Conservation (phyloP, 1,284 basidiomycete species). For the Cutaneotrichosporon sp. region DNA sequence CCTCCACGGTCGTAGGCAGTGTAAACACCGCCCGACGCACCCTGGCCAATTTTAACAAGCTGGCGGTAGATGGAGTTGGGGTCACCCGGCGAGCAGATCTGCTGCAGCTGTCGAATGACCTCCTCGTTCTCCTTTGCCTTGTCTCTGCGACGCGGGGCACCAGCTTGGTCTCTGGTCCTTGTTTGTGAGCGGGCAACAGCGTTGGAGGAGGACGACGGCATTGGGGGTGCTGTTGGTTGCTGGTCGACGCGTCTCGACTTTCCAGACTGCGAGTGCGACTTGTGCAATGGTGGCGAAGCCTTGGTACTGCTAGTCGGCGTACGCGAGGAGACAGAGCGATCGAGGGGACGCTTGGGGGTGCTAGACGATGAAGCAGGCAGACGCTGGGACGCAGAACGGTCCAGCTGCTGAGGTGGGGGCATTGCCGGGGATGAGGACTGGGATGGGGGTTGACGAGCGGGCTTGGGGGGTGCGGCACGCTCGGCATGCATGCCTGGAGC, state of each 20-base stretch:
- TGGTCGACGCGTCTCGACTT: conserved; percentile 21
- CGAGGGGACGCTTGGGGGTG: conserved; percentile 28
- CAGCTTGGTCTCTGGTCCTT: conserved; percentile 37
- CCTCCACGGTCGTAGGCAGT: conserved; percentile 96
- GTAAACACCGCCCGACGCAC: conserved; percentile 96
- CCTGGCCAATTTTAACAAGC: conserved; percentile 95
- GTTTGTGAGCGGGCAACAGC: conserved; percentile 13
- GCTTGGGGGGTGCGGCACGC: conserved; percentile 15
- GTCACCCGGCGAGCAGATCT: conserved; percentile 96
- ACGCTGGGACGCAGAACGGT: conserved; percentile 1
- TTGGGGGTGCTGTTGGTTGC: conserved; percentile 11
- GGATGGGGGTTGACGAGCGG: conserved; percentile 10
- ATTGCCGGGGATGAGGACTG: conserved; percentile 7
- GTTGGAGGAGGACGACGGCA: background rate
- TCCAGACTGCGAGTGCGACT: conserved; percentile 39
- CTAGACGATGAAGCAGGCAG: conserved; percentile 15
- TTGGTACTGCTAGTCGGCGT: conserved; percentile 27
- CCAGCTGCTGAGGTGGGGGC: background rate
- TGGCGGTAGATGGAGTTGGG: conserved; percentile 89
- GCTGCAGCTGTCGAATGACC: conserved; percentile 82
- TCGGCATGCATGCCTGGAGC: conserved; percentile 12
- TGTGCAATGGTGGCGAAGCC: conserved; percentile 30
- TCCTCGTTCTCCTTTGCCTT: conserved; percentile 84
- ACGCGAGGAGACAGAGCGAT: conserved; percentile 51
- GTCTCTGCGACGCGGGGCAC: conserved; percentile 76